Conservation (phyloP, 768 basidiomycete species). For the Tubosaeta sp. region DNA sequence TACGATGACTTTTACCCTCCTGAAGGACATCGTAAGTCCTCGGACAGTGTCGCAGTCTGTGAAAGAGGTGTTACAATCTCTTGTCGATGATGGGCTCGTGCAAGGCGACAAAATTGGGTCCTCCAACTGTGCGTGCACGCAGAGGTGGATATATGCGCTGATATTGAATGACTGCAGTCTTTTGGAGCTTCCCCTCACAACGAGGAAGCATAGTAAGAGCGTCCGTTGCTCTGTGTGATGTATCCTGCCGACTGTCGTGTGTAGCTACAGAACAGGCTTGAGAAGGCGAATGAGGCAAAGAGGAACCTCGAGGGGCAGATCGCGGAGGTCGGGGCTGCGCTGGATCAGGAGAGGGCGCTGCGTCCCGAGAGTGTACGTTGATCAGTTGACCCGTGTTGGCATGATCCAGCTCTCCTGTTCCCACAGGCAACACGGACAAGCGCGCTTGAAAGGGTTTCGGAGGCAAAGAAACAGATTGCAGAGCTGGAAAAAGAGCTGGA, state of each 20-base stretch:
- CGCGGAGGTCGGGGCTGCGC: constrained; percentile 41
- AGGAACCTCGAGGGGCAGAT: constrained; percentile 43
- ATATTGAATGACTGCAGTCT: constrained; percentile 49
- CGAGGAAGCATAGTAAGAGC: constrained; percentile 64
- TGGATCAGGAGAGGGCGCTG: constrained; percentile 48
- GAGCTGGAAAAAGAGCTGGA: constrained; percentile 63
- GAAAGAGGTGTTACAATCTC: constrained; percentile 84
- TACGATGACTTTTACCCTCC: constrained; percentile 28
- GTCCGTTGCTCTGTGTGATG: background rate
- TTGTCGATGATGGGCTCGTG: constrained; percentile 84
- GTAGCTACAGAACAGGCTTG: constrained; percentile 57
- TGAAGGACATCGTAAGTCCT: background rate
- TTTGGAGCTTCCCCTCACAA: constrained; percentile 94
- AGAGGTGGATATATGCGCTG: constrained; percentile 20
- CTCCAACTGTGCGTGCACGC: constrained; percentile 70
- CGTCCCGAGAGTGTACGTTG: constrained; percentile 54
- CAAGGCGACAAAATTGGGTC: constrained; percentile 91
- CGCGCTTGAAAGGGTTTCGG: constrained; percentile 46
- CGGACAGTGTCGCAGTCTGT: constrained; percentile 78
- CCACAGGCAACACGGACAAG: constrained; percentile 53
- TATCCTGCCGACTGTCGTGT: background rate
- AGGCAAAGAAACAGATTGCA: constrained; percentile 45
- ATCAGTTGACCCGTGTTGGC: background rate
- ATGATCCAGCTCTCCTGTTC: background rate
- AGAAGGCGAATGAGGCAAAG: constrained; percentile 45